Percentiles rank a stretch among this genome's conserved stretches.
These are phyloP conservation scores for Plasmodium falciparum DNA, from an alignment of 169 alveolate genomes.

Conservation along the genomic window DNA sequence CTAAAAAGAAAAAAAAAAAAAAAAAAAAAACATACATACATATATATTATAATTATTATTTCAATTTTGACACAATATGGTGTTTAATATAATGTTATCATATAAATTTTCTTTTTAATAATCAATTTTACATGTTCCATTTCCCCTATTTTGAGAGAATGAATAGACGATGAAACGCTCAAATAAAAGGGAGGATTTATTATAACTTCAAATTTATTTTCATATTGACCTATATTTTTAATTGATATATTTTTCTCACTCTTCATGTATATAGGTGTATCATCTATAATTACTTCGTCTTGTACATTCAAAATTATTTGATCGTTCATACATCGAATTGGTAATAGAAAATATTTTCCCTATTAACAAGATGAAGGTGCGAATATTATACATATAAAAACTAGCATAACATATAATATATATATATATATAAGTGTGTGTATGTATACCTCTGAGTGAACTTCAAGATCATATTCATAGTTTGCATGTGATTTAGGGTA, in stretches of 20 bases:
- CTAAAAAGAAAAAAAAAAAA: not conserved
- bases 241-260: conserved; percentile 58
- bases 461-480: conserved; percentile 33
- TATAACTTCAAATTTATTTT: conserved; percentile 52
- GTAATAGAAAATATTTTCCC: conserved; percentile 36
- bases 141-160: conserved; percentile 52
- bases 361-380: conserved; percentile 1
- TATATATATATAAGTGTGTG: not conserved
- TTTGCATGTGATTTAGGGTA: conserved; percentile 57
- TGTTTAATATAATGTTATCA: not conserved
- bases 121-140: conserved; percentile 40
- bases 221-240: conserved; percentile 70
- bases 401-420: not conserved
- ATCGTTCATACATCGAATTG: conserved; percentile 65
- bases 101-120: conserved; percentile 2
- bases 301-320: conserved; percentile 60
- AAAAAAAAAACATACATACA: not conserved
- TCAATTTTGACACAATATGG: not conserved
- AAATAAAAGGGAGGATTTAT: conserved; percentile 64
- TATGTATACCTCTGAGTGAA: conserved; percentile 47
- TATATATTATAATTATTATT: not conserved
- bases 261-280: conserved; percentile 64
- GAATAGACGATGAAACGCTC: conserved; percentile 24
- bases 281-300: conserved; percentile 53
- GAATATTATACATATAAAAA: not conserved